Percentiles rank a stretch among this genome's conserved stretches.
These are phyloP conservation scores for Apiospora malaysiana DNA, from an alignment of 2,329 filamentous ascomycete genomes.

Conservation along the genomic window DNA sequence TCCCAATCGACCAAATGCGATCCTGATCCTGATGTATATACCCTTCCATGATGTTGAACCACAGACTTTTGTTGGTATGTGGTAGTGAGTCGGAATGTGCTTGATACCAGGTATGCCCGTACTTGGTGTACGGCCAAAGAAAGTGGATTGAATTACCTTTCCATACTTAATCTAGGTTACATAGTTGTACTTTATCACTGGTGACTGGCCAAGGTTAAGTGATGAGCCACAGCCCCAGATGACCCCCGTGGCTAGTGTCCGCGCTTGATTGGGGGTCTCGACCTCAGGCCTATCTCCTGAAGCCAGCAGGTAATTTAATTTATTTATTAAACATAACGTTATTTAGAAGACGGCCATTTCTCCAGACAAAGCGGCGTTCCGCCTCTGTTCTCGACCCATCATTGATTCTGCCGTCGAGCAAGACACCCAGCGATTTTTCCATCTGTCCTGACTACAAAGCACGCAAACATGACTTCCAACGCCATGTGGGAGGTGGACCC, in stretches of 20 bases:
- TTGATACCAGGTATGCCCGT: no score
- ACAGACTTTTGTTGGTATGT: no score
- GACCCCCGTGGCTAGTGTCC: slow-evolving; percentile 7
- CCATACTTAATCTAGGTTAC: no score
- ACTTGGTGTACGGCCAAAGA: no score
- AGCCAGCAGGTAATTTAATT: slow-evolving; percentile 9
- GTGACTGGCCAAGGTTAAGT: no score
- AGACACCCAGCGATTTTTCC: not conserved
- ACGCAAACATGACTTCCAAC: slow-evolving; percentile 49
- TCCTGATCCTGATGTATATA: no score
- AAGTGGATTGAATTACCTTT: no score
- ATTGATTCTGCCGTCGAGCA: not conserved
- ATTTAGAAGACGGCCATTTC: slow-evolving; percentile 5
- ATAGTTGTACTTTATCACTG: no score
- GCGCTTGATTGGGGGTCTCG: slow-evolving; percentile 14
- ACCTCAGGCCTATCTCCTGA: slow-evolving; percentile 11
- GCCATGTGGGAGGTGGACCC: slow-evolving; percentile 99
- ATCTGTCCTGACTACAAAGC: not conserved
- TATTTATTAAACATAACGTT: no score
- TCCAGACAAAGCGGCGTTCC: slow-evolving; percentile 12
- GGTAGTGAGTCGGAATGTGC: no score
- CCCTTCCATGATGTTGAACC: no score
- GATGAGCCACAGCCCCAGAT: not conserved
- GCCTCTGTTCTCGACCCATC: not conserved
- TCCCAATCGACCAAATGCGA: no score